Percentiles rank a stretch among this genome's conserved stretches.
Conservation (phyloP, 371 early-diverging fungal genomes). For the Mucor mucedo region DNA sequence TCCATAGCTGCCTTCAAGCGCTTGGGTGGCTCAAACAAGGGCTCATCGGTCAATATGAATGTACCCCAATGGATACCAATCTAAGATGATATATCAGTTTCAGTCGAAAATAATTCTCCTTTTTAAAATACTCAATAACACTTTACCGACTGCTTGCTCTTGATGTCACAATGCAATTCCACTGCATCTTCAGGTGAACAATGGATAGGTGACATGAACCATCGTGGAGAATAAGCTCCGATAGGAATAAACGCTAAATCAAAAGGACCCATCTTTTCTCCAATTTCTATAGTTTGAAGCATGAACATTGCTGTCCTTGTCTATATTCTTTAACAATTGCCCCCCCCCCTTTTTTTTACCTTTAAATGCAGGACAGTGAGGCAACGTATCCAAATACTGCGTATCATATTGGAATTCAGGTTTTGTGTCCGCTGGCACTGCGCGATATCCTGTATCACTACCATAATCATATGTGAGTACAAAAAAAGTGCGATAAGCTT, state of each 20-base stretch:
- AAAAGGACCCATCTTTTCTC: conserved; percentile 70
- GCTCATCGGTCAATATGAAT: conserved; percentile 61
- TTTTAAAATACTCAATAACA: conserved; percentile 20
- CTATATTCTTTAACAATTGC: too few relatives aligned
- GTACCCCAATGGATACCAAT: conserved; percentile 52
- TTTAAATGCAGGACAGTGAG: conserved; percentile 81
- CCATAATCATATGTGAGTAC: background rate
- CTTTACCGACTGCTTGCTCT: conserved; percentile 67
- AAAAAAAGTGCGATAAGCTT: background rate
- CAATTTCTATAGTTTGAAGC: conserved; percentile 55
- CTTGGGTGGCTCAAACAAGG: conserved; percentile 60
- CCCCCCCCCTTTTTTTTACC: conserved; percentile 28
- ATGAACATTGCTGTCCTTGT: too few relatives aligned
- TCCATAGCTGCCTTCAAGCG: conserved; percentile 53
- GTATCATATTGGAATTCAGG: conserved; percentile 36
- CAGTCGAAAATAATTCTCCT: too few relatives aligned
- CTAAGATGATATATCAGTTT: background rate
- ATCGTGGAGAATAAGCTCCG: conserved; percentile 81
- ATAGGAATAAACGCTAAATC: conserved; percentile 81
- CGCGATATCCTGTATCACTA: conserved; percentile 79
- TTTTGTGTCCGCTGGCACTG: conserved; percentile 37
- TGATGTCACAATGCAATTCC: conserved; percentile 73
- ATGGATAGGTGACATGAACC: conserved; percentile 73
- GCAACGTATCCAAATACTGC: conserved; percentile 48
- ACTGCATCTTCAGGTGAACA: conserved; percentile 81